Conservation (phyloP, 805 yeast species). For the Wickerhamiella occidentalis region DNA sequence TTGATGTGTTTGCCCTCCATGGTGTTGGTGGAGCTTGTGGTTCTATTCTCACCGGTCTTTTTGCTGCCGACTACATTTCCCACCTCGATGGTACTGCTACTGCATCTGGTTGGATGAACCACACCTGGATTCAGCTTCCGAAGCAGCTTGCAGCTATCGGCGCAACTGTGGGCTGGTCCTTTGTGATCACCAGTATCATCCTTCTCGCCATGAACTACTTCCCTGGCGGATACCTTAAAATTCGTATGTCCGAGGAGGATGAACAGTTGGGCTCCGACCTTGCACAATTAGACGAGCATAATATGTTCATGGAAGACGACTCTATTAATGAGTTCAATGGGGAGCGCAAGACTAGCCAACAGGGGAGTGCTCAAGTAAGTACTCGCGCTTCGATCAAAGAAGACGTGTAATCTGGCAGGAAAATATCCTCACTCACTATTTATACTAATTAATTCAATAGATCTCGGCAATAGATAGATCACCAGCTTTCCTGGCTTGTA, state of each 20-base stretch:
- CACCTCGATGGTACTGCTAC: conserved; percentile 66
- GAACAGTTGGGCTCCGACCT: conserved; percentile 83
- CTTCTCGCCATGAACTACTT: conserved; percentile 61
- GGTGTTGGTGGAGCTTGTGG: conserved; percentile 91
- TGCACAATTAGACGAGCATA: conserved; percentile 65
- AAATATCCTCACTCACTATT: not conserved
- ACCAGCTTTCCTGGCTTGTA: no score
- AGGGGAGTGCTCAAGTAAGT: not conserved
- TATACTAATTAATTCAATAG: not conserved
- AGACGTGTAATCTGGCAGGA: not conserved
- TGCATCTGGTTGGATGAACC: conserved; percentile 88
- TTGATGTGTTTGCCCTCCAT: conserved; percentile 87
- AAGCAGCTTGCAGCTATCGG: conserved; percentile 80
- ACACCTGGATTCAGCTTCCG: conserved; percentile 80
- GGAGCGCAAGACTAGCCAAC: not conserved
- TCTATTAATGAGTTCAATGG: conserved; percentile 7
- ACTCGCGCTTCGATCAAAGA: not conserved
- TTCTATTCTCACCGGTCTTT: conserved; percentile 72
- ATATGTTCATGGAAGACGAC: conserved; percentile 34
- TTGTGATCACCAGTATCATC: conserved; percentile 59
- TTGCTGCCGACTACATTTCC: conserved; percentile 88
- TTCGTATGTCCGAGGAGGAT: conserved; percentile 81
- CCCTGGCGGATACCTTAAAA: conserved; percentile 45
- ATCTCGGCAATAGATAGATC: no score
- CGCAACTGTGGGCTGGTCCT: conserved; percentile 69